A percentile compares a stretch with the other conserved stretches of the same genome.
Conservation (phyloP, 352 stramenopile species). For the Phytopythium oedochilum region DNA sequence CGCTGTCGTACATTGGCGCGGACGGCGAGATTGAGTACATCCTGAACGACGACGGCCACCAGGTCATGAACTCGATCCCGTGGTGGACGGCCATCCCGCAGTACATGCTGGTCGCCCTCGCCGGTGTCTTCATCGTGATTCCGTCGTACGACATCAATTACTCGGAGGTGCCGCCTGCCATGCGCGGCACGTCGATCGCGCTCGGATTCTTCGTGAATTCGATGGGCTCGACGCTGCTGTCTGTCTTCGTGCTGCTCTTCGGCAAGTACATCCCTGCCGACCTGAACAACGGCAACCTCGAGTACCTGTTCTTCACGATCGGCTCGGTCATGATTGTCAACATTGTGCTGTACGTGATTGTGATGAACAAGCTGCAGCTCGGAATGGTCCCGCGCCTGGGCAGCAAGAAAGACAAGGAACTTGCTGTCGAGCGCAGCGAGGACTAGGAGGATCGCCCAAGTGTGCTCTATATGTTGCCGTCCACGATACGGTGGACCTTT, state of each 20-base stretch:
- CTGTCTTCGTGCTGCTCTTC: conserved; percentile 61
- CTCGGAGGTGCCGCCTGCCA: conserved; percentile 30
- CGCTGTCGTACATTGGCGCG: conserved; percentile 15
- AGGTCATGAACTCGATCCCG: conserved; percentile 29
- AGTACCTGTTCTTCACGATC: conserved; percentile 38
- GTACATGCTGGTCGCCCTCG: conserved; percentile 20
- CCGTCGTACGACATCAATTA: conserved; percentile 34
- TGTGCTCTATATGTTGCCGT: too few species aligned
- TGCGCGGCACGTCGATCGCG: conserved; percentile 30
- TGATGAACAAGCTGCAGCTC: conserved; percentile 32
- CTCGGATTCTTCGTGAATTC: conserved; percentile 37
- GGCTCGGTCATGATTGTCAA: conserved; percentile 29
- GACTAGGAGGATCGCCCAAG: too few species aligned
- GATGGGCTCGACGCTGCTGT: conserved; percentile 51
- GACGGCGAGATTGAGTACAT: conserved; percentile 16
- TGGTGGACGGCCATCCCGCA: conserved; percentile 30
- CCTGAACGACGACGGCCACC: conserved; percentile 23
- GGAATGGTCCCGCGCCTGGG: conserved; percentile 17
- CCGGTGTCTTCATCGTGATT: conserved; percentile 36
- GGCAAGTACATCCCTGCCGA: conserved; percentile 38
- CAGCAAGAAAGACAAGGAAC: too few species aligned
- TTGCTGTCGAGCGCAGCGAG: too few species aligned
- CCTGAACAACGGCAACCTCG: conserved; percentile 47
- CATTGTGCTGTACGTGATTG: conserved; percentile 19
- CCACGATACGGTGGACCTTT: too few species aligned